Evolutionary conservation across 2,329 filamentous ascomycete genomes (phyloP), one percentile per base, ranked within the genome.

Genomic region (Emergomyces orientalis): DNA sequence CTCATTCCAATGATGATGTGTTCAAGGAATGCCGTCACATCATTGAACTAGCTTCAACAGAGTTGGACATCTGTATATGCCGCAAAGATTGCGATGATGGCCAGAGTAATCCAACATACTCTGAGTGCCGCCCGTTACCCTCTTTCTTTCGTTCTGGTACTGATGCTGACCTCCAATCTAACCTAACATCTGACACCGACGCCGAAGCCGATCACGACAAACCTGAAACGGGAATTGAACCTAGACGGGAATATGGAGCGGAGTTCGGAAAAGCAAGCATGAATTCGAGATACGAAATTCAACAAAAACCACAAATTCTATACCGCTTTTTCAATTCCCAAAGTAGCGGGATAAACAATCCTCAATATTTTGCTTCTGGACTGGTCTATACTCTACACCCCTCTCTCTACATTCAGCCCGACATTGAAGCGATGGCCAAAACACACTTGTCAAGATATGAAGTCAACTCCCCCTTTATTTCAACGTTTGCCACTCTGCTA

Each of bases 241-340:
- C 54, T 17, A 11, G 7, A 41, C 22, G 14, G 9, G n/a, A 39
- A 39, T 13, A n/a, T 9, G 22, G 5, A 41, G 7, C 6, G 27
- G 55, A 2, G 41, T 61, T 43, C 5, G 8, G 6, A 8, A 37
- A 3, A 11, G 7, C 52, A 58, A 8, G 27, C 25, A 41, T 43
- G 30, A 37, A 22, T 34, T 22, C n/a, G 3, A 41, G 54, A 22
- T 37, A 37, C 22, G 17, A 30, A 37, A 13, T 7, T 7, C 19
- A 13, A 49, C 2, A 37, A 49, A 64, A 71, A 2, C 73, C 74
- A 11, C 65, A 63, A 0, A n/a, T 77, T 0, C 45, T 76, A 0
- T 77, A 73, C 57, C 65, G 75, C 14, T 76, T 71, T 66, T 73
- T 67, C 1, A 74, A 75, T 32, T 27, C 63, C 1, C 65, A 72